These are phyloP conservation scores for Venturia nashicola DNA, from an alignment of 2,329 filamentous ascomycete genomes.

Conservation along the genomic window DNA sequence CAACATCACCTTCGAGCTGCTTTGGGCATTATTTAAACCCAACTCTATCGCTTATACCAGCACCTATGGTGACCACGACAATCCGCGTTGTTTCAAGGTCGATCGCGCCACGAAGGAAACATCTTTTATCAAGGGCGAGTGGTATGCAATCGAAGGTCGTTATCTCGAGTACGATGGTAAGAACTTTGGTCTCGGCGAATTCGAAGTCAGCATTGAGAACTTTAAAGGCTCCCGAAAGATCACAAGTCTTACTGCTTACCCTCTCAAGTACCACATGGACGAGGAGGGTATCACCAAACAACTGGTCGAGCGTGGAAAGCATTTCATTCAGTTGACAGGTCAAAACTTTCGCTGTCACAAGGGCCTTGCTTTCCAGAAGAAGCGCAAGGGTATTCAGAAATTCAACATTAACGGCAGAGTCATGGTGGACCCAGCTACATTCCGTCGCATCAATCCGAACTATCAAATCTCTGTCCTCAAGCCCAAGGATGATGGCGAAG, in stretches of 20 bases:
- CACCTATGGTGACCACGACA: constrained; percentile 64
- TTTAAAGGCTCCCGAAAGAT: constrained; percentile 81
- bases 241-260: constrained; percentile 63
- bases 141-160: constrained; percentile 62
- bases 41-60: constrained; percentile 65
- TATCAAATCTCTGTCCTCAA: constrained; percentile 66
- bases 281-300: constrained; percentile 50
- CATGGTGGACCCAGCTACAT: constrained; percentile 77
- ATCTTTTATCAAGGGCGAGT: constrained; percentile 59
- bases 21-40: constrained; percentile 42
- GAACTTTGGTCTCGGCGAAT: constrained; percentile 62
- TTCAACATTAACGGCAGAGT: constrained; percentile 78
- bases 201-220: constrained; percentile 54
- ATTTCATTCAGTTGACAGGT: constrained; percentile 68
- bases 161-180: constrained; percentile 89
- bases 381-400: constrained; percentile 61
- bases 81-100: constrained; percentile 72
- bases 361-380: constrained; percentile 75
- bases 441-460: constrained; percentile 76
- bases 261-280: constrained; percentile 68
- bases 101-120: constrained; percentile 61
- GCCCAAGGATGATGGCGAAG: constrained; percentile 49
- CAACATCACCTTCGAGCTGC: constrained; percentile 63
- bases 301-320: constrained; percentile 70
- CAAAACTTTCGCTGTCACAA: constrained; percentile 75